phyloP scores from a whole-genome alignment of 1,284 basidiomycete species.

The Moniliella sp. region DNA sequence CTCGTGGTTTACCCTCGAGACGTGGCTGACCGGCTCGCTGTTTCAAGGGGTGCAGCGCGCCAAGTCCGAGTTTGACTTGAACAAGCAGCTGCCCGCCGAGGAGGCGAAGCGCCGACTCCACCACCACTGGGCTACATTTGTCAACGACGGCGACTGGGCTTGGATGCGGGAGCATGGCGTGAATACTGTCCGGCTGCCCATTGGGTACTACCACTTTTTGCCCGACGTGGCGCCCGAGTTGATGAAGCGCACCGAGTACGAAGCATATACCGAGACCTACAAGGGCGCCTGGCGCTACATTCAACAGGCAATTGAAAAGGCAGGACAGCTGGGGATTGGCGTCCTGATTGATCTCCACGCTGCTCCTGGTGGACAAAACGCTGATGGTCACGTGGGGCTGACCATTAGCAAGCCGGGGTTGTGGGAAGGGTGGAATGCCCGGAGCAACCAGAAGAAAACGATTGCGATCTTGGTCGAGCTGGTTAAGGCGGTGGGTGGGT shows the following conservation, averaged over 20 bases:
- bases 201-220: conserved; percentile 45
- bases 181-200: conserved; percentile 62
- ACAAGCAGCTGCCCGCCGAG: too few relatives aligned
- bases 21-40: conserved; percentile 30
- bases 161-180: conserved; percentile 54
- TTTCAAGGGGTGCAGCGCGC: conserved; percentile 11
- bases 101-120: conserved; percentile 50
- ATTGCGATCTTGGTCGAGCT: conserved; percentile 45
- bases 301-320: conserved; percentile 46
- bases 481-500: conserved; percentile 32
- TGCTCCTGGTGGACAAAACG: conserved; percentile 45
- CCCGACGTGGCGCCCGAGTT: too few relatives aligned
- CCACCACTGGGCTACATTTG: conserved; percentile 50
- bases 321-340: conserved; percentile 47
- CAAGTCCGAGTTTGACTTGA: conserved; percentile 44
- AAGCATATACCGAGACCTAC: conserved; percentile 43
- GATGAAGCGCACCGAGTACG: conserved; percentile 51
- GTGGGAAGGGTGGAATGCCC: conserved; percentile 27
- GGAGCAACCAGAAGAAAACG: conserved; percentile 33
- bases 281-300: conserved; percentile 55
- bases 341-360: conserved; percentile 48
- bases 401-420: conserved; percentile 8
- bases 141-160: conserved; percentile 26
- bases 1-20: conserved; percentile 34
- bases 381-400: conserved; percentile 33